These are phyloP conservation scores for Neurospora sublineolata DNA, from an alignment of 495 filamentous ascomycete genomes.

Conservation along the genomic window DNA sequence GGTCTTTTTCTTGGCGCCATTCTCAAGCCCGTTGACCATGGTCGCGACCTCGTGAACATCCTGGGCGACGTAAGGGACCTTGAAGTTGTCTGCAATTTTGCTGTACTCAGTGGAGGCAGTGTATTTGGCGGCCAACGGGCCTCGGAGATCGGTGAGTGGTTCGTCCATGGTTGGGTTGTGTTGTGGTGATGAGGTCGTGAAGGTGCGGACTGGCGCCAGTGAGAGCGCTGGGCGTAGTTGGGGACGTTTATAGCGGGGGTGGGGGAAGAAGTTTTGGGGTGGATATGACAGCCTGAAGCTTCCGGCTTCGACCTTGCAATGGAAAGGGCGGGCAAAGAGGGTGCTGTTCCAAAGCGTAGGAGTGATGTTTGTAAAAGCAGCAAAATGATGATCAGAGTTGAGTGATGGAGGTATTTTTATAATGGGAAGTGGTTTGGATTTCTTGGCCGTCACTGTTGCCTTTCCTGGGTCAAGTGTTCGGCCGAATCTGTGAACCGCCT, in stretches of 20 bases:
- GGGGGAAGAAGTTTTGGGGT: conserved; percentile 1
- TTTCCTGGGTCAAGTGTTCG: background rate
- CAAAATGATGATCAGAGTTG: background rate
- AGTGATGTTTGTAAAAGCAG: background rate
- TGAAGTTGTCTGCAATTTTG: conserved; percentile 14
- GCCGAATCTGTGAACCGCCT: background rate
- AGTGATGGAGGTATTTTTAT: background rate
- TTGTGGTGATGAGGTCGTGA: conserved; percentile 4
- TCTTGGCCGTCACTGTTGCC: background rate
- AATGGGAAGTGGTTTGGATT: background rate
- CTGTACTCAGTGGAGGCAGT: conserved; percentile 20
- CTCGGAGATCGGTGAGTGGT: background rate
- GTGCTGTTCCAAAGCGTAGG: background rate
- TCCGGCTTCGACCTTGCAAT: background rate
- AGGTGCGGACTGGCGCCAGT: background rate
- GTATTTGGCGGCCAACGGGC: conserved; percentile 12
- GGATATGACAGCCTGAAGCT: conserved; percentile 2
- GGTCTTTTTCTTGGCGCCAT: conserved; percentile 38
- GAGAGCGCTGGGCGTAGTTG: background rate
- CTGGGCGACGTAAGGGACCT: conserved; percentile 49
- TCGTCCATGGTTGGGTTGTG: conserved; percentile 12
- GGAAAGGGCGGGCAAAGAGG: background rate
- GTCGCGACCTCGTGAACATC: conserved; percentile 48
- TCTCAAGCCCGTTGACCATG: conserved; percentile 48
- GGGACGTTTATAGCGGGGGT: conserved; percentile 6